A percentile compares a stretch with the other conserved stretches of the same genome.
Conservation (phyloP, 2,329 filamentous ascomycete species). For the Pseudocercospora vitis region DNA sequence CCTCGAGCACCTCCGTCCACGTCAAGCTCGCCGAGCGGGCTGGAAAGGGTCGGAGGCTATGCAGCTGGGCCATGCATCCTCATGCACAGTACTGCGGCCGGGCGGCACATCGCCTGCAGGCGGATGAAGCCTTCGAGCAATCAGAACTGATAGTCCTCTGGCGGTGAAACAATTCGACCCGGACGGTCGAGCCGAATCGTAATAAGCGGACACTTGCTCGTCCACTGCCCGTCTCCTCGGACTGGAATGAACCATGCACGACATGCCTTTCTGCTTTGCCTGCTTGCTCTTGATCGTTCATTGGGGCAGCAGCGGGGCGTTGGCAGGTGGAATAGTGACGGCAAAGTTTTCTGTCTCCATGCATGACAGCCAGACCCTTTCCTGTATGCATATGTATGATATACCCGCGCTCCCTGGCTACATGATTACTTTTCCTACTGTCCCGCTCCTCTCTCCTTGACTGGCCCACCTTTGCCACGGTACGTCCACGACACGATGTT, state of each 20-base stretch:
- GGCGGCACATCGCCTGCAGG: constrained; percentile 2
- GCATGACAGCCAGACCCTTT: constrained; percentile 4
- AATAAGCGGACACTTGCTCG: constrained; percentile 2
- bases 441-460: background rate
- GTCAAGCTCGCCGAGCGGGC: constrained; percentile 5
- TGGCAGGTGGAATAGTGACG: too few relatives aligned
- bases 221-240: background rate
- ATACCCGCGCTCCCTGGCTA: background rate
- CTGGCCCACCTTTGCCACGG: constrained; percentile 8
- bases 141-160: constrained; percentile 2
- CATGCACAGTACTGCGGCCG: background rate
- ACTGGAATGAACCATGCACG: constrained; percentile 1
- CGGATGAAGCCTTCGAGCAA: constrained; percentile 4
- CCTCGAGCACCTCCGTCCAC: constrained; percentile 1
- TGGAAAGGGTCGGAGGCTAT: background rate
- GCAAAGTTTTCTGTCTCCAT: constrained; percentile 5
- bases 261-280: constrained; percentile 5
- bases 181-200: background rate
- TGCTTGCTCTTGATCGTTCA: background rate
- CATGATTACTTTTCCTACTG: background rate
- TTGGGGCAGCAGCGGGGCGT: constrained; percentile 1
- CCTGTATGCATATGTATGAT: background rate
- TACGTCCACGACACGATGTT: constrained; percentile 1
- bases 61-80: constrained; percentile 2
- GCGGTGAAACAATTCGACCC: constrained; percentile 9